Evolutionary conservation across 164 flowering plant species (phyloP).

Genomic region (Chimonanthus salicifolius): DNA sequence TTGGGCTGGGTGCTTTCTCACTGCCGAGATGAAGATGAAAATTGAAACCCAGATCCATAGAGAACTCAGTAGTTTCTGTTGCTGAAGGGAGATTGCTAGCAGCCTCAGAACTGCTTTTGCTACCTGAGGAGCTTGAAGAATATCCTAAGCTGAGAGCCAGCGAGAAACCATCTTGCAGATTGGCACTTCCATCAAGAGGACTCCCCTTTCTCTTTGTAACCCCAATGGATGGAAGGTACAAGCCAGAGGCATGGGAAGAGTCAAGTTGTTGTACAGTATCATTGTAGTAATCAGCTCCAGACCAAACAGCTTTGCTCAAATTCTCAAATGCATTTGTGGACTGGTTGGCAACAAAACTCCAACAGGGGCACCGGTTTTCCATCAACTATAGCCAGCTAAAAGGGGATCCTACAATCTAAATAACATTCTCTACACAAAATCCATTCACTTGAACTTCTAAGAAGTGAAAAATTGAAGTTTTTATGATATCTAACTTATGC

Average conservation of each 20-base stretch:
- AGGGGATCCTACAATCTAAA: conserved; percentile 16
- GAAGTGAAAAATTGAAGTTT: background rate
- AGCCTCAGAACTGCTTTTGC: conserved; percentile 83
- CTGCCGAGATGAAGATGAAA: conserved; percentile 69
- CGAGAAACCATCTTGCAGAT: conserved; percentile 40
- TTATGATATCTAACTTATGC: too few species aligned
- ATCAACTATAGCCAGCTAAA: conserved; percentile 15
- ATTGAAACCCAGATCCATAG: conserved; percentile 63
- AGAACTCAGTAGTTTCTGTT: conserved; percentile 67
- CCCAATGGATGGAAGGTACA: conserved; percentile 29
- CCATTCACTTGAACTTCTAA: conserved; percentile 62
- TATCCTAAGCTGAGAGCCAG: conserved; percentile 59
- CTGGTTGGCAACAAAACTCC: conserved; percentile 36
- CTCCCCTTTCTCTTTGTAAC: conserved; percentile 78
- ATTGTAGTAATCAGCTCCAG: conserved; percentile 25
- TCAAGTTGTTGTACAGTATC: conserved; percentile 62
- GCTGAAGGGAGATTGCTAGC: conserved; percentile 76
- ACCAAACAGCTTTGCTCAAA: conserved; percentile 30
- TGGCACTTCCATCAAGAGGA: conserved; percentile 34
- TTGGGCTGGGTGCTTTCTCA: conserved; percentile 46
- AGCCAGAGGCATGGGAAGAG: conserved; percentile 35
- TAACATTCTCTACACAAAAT: conserved; percentile 20
- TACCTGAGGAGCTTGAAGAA: conserved; percentile 79
- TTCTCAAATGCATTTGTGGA: conserved; percentile 46
- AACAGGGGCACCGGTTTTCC: conserved; percentile 45